A percentile compares a stretch with the other conserved stretches of the same genome.
Evolutionary conservation across 306 rosid species (phyloP).

Genomic region (Crotalaria pallida): DNA sequence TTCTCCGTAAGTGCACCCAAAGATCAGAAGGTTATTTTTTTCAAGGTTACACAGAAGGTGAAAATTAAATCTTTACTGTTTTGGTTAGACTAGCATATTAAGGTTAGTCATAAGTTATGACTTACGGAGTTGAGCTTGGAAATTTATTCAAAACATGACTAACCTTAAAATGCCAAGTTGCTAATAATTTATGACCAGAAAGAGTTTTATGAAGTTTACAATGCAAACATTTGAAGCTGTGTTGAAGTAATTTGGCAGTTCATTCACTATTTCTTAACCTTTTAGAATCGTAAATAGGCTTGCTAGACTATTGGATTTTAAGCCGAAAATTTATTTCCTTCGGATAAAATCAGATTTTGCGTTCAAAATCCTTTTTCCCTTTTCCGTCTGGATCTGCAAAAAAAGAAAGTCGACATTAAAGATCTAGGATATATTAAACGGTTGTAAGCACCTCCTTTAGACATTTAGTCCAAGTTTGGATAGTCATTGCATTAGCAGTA

Average conservation of each 20-base stretch:
- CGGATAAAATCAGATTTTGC: background rate
- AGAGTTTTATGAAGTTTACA: background rate
- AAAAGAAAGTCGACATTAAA: background rate
- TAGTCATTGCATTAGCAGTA: background rate
- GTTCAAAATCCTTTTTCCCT: background rate
- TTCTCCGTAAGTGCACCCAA: constrained; percentile 18
- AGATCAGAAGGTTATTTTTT: constrained; percentile 36
- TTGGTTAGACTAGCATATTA: background rate
- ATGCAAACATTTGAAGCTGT: background rate
- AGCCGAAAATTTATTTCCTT: background rate
- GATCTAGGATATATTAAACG: background rate
- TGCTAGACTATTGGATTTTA: background rate
- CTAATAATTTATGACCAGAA: background rate
- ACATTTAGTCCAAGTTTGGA: background rate
- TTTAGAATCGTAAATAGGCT: background rate
- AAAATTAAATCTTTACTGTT: constrained; percentile 10
- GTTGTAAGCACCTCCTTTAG: background rate
- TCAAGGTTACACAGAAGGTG: too few species aligned
- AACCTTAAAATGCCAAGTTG: constrained; percentile 14
- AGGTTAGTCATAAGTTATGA: constrained; percentile 8
- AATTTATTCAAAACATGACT: background rate
- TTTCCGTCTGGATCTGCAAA: background rate
- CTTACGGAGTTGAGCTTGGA: background rate
- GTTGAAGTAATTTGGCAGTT: background rate
- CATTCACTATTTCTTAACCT: background rate